Base-by-base conservation (phyloP, 805 yeast genomes). In the Gaillardinia entomophila region DNA sequence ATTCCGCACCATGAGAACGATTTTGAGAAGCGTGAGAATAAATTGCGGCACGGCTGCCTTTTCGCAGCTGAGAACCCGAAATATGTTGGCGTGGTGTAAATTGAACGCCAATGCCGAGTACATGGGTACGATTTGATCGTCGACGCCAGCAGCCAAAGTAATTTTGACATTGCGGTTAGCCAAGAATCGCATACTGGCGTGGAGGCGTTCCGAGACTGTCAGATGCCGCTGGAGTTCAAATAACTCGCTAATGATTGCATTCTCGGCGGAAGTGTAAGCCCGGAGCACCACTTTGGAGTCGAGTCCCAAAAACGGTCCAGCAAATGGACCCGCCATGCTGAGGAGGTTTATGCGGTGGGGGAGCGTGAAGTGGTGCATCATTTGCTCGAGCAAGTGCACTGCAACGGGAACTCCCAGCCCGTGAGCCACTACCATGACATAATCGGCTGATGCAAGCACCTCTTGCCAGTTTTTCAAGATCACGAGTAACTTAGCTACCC, bases 51-150 rank as follows among this genome's bases (percentile, higher is more conserved):
- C 42, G 2, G 41, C 42, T 22, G 37, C 33, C 4, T 30, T 19
- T 8, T 42, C 40, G 12, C 46, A 46, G 29, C 37, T 51, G 5
- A 60, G 27, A 25, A 53, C 41, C 26, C 67, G 49, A 35, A 38
- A 60, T 12, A 66, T 55, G 35, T 64, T 64, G 1, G 70, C 66
- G 36, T 66, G 72, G 15, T 51, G 42, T 16, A 45, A 43, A 16
- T 50, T 45, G n/a, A 41, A 37, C 4, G 45, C 57, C 25, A 64
- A 41, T 4, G 67, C 37, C 7, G 66, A 59, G 24, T 42, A 44
- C 1, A 64, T 31, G 3, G 68, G 68, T n/a, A 66, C 46, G 26
- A 62, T 50, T 37, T 55, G 68, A 37, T 65, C 71, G 28, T 50
- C 47, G 3, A 52, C 37, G 6, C 60, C 36, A 3, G 62, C 71